Conservation (phyloP, 139 green algal genomes). For the Raphidocelis subcapitata region DNA sequence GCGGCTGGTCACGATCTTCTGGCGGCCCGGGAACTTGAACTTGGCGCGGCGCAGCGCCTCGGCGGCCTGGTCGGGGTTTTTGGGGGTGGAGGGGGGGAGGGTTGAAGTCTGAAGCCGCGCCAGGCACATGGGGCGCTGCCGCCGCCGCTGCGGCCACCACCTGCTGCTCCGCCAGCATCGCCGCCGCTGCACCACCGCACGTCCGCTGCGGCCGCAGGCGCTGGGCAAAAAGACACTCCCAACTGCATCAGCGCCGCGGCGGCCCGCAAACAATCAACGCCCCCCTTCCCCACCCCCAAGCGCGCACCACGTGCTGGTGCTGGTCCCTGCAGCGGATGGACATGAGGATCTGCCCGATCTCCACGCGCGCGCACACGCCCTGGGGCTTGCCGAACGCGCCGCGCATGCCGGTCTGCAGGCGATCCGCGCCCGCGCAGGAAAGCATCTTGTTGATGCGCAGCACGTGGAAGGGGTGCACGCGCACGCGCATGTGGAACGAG, state of each 20-base stretch:
- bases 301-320: constrained; percentile 58
- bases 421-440: constrained; percentile 98
- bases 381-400: constrained; percentile 98
- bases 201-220: too few relatives aligned
- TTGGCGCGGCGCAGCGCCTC: constrained; percentile 98
- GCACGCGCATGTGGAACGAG: constrained; percentile 97
- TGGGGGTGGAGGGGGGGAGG: too few relatives aligned
- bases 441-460: constrained; percentile 99
- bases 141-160: too few relatives aligned
- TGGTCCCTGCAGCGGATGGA: constrained; percentile 94
- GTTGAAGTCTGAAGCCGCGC: too few relatives aligned
- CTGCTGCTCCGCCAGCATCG: too few relatives aligned
- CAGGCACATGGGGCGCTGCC: too few relatives aligned
- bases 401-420: constrained; percentile 98
- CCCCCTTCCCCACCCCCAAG: too few relatives aligned
- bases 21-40: constrained; percentile 99
- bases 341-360: constrained; percentile 98
- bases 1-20: constrained; percentile 94
- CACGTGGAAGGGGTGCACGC: constrained; percentile 99
- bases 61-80: constrained; percentile 54
- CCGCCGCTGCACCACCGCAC: too few relatives aligned
- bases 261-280: too few relatives aligned
- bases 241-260: too few relatives aligned
- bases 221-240: too few relatives aligned
- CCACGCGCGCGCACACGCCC: constrained; percentile 87